A percentile compares a stretch with the other conserved stretches of the same genome.
Evolutionary conservation across 2,329 filamentous ascomycete genomes (phyloP).

Genomic region (Albophoma yamanashiensis): DNA sequence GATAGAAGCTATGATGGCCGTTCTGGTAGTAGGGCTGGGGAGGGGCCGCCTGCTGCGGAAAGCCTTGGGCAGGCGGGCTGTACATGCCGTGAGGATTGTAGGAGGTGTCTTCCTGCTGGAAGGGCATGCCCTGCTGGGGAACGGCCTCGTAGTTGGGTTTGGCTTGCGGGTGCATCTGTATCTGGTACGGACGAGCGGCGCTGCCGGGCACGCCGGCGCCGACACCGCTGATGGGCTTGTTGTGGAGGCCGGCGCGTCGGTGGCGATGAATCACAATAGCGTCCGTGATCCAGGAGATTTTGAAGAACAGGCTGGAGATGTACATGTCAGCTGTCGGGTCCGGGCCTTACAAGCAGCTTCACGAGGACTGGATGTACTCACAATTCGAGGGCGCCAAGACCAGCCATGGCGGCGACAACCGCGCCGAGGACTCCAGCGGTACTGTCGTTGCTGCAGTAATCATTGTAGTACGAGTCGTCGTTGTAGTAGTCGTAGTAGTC

Average conservation of each 20-base stretch:
- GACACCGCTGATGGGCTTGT: slow-evolving; percentile 12
- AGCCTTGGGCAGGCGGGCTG: slow-evolving; percentile 1
- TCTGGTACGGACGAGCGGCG: slow-evolving; percentile 1
- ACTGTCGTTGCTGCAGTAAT: not conserved
- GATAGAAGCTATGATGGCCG: not conserved
- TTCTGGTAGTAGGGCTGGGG: not conserved
- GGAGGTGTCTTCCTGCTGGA: slow-evolving; percentile 9
- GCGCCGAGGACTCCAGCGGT: not conserved
- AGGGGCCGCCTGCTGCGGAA: slow-evolving; percentile 1
- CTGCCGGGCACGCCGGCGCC: not conserved
- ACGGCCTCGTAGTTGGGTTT: slow-evolving; percentile 5
- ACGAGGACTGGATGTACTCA: slow-evolving; percentile 15
- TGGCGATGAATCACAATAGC: slow-evolving; percentile 31
- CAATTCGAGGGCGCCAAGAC: slow-evolving; percentile 31
- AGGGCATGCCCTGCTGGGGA: slow-evolving; percentile 5
- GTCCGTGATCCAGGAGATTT: slow-evolving; percentile 29
- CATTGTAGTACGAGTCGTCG: not conserved
- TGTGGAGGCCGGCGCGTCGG: slow-evolving; percentile 30
- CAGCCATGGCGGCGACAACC: slow-evolving; percentile 23
- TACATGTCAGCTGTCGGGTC: not conserved
- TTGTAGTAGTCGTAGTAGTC: slow-evolving; percentile 7
- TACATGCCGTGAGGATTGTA: slow-evolving; percentile 7
- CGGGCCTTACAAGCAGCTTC: not conserved
- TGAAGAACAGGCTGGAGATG: slow-evolving; percentile 26
- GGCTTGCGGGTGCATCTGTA: slow-evolving; percentile 3